phyloP scores from a whole-genome alignment of 1,284 basidiomycete genomes.

The Austroboletus novae-zelandiae region DNA sequence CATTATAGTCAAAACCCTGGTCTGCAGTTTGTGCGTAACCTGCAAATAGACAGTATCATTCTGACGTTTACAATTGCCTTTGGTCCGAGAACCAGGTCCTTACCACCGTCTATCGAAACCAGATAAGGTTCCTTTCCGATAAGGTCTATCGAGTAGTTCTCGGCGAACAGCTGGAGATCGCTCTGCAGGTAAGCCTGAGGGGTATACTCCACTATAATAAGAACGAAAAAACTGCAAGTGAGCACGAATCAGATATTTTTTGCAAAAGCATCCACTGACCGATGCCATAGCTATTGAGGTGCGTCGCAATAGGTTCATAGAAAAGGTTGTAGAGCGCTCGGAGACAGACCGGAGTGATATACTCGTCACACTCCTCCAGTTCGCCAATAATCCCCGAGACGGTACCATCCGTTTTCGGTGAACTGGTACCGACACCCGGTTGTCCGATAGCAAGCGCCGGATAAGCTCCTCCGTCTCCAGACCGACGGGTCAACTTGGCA shows the following conservation, averaged over 20 bases:
- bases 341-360: constrained; percentile 46
- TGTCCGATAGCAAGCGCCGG: constrained; percentile 21
- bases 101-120: constrained; percentile 47
- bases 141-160: constrained; percentile 35
- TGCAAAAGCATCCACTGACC: constrained; percentile 29
- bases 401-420: constrained; percentile 35
- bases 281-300: constrained; percentile 49
- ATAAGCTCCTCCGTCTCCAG: not conserved
- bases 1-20: constrained; percentile 41
- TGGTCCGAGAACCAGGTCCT: not conserved
- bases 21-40: constrained; percentile 29
- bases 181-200: constrained; percentile 43
- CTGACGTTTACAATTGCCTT: not conserved
- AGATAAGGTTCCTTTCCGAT: constrained; percentile 35
- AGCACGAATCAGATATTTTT: not conserved
- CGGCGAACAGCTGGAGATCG: constrained; percentile 47
- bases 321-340: constrained; percentile 45
- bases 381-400: constrained; percentile 21
- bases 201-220: constrained; percentile 42
- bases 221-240: not conserved
- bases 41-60: constrained; percentile 7
- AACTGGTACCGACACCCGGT: constrained; percentile 25
- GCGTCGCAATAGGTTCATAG: constrained; percentile 38
- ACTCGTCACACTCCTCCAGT: constrained; percentile 38
- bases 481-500: constrained; percentile 13